Evolutionary conservation across 768 basidiomycete genomes (phyloP).

Genomic region (Tubosaeta brunneosetosa): DNA sequence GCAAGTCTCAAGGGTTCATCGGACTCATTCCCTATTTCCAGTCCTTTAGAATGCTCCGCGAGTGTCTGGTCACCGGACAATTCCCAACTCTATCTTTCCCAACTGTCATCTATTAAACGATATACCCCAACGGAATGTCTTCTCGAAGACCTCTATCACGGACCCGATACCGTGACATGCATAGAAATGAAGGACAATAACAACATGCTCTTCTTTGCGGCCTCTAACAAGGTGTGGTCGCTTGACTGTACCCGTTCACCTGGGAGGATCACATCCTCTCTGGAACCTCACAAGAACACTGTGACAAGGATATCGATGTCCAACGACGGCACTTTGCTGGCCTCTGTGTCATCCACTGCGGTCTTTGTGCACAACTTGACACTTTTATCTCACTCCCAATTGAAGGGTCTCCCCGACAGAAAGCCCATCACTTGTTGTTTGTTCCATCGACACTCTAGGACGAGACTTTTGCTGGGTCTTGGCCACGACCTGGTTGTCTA

Average conservation of each 20-base stretch:
- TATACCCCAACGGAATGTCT: constrained; percentile 47
- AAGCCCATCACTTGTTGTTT: constrained; percentile 44
- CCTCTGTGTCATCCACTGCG: constrained; percentile 47
- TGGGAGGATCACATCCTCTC: constrained; percentile 41
- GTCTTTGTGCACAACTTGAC: constrained; percentile 60
- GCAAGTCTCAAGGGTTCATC: constrained; percentile 43
- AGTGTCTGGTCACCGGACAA: constrained; percentile 56
- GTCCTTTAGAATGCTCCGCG: constrained; percentile 22
- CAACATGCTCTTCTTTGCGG: constrained; percentile 44
- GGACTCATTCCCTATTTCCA: constrained; percentile 37
- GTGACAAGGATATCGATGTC: constrained; percentile 56
- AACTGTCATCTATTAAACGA: constrained; percentile 42
- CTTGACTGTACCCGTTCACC: constrained; percentile 42
- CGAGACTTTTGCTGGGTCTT: constrained; percentile 51
- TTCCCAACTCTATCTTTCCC: constrained; percentile 49
- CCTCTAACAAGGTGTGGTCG: constrained; percentile 43
- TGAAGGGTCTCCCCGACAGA: constrained; percentile 48
- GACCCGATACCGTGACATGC: constrained; percentile 24
- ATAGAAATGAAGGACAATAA: constrained; percentile 34
- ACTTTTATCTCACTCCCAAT: constrained; percentile 46
- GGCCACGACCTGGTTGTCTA: constrained; percentile 55
- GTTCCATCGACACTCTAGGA: constrained; percentile 64
- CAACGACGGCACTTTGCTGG: constrained; percentile 53
- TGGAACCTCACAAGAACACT: constrained; percentile 47
- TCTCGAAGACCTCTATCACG: constrained; percentile 41